phyloP scores from a whole-genome alignment of 371 early-diverging fungal genomes.

The Mucor velutinosus region DNA sequence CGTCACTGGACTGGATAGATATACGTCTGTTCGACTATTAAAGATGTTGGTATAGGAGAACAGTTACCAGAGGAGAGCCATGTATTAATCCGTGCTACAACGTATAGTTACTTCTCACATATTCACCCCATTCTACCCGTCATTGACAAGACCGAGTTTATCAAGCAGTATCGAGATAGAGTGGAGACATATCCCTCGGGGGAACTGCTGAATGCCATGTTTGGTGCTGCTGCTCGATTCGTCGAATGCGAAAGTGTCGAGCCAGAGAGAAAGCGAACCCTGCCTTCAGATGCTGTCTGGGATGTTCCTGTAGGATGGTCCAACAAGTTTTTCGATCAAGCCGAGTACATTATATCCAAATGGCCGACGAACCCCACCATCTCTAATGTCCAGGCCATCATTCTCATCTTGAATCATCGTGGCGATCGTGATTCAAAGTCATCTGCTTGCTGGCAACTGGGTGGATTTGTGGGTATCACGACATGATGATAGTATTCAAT shows the following conservation, averaged over 20 bases:
- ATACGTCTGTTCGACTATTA: constrained; percentile 36
- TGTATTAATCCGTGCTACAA: background rate
- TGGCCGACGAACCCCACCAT: constrained; percentile 25
- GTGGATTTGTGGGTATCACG: constrained; percentile 28
- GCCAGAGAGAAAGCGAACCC: constrained; percentile 5
- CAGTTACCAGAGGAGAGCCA: no score
- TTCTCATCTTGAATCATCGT: constrained; percentile 39
- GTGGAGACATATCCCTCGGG: constrained; percentile 29
- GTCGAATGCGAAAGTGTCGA: constrained; percentile 35
- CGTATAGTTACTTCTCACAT: constrained; percentile 38
- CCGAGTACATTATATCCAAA: constrained; percentile 28
- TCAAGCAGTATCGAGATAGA: constrained; percentile 42
- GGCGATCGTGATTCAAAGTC: constrained; percentile 39
- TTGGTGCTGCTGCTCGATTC: constrained; percentile 50
- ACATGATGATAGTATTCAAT: background rate
- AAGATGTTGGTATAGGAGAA: constrained; percentile 25
- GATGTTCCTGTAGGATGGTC: constrained; percentile 47
- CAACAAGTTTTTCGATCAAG: constrained; percentile 43
- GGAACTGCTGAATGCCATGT: constrained; percentile 46
- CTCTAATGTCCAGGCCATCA: constrained; percentile 42
- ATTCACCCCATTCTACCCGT: constrained; percentile 46
- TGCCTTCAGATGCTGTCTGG: constrained; percentile 36
- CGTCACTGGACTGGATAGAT: constrained; percentile 34
- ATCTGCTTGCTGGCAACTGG: constrained; percentile 42
- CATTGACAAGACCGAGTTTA: constrained; percentile 40